A percentile compares a stretch with the other conserved stretches of the same genome.
Evolutionary conservation across 202 grass and related monocot genomes (phyloP).

Genomic region (Zizania palustris): DNA sequence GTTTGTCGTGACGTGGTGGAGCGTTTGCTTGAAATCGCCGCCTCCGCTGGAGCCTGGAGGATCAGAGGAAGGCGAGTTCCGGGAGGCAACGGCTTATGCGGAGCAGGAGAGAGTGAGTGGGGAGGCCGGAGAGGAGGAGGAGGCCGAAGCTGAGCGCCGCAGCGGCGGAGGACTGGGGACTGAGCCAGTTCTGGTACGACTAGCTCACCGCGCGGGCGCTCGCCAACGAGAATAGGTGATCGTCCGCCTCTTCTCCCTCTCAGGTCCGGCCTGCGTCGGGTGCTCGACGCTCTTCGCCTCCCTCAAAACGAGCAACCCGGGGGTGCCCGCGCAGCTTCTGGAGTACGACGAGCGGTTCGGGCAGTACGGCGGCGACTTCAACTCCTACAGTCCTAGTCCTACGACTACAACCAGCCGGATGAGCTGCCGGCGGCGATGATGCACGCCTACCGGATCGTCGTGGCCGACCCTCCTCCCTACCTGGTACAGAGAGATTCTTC

Average conservation of each 20-base stretch:
- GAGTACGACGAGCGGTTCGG: constrained; percentile 84
- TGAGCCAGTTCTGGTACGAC: constrained; percentile 98
- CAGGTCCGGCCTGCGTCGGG: constrained; percentile 54
- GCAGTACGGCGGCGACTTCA: constrained; percentile 73
- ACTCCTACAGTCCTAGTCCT: too few relatives aligned
- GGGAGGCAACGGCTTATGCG: constrained; percentile 39
- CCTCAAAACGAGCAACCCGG: constrained; percentile 63
- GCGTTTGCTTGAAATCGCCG: not conserved
- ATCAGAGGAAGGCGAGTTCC: too few relatives aligned
- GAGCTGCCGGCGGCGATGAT: constrained; percentile 61
- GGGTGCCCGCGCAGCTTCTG: constrained; percentile 54
- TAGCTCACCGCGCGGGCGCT: constrained; percentile 58
- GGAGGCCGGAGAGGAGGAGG: too few relatives aligned
- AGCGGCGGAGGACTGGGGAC: constrained; percentile 77
- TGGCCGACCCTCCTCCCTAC: constrained; percentile 87
- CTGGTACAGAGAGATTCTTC: constrained; percentile 46
- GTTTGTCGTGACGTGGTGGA: not conserved
- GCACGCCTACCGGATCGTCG: constrained; percentile 65
- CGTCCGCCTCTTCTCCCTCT: constrained; percentile 34
- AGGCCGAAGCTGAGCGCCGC: constrained; percentile 61
- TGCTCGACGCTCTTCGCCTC: constrained; percentile 88
- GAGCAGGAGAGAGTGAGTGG: constrained; percentile 16
- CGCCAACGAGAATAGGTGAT: constrained; percentile 69
- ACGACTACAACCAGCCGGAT: constrained; percentile 88
- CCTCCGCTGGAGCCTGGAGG: too few relatives aligned